Conservation (phyloP, 2,329 filamentous ascomycete genomes). For the Aureobasidium lini region DNA sequence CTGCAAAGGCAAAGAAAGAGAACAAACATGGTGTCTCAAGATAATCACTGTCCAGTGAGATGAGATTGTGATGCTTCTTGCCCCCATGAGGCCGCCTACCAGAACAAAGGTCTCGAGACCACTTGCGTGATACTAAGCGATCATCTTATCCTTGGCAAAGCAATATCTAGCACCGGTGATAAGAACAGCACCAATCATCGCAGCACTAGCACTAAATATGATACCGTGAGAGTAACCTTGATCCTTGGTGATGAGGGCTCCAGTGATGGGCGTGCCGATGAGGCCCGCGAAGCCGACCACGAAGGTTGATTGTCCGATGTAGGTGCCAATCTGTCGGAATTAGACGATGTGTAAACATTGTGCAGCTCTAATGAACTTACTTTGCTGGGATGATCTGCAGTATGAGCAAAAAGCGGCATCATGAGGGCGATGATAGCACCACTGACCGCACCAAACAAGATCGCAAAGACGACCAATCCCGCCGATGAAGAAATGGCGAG, state of each 20-base stretch:
- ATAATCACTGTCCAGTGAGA: too few species aligned
- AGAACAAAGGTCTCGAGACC: too few species aligned
- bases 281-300: slow-evolving; percentile 11
- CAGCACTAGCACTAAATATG: not conserved
- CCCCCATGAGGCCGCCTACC: too few species aligned
- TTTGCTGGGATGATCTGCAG: slow-evolving; percentile 2
- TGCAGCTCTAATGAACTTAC: not conserved
- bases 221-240: not conserved
- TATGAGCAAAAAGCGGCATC: not conserved
- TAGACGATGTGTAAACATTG: not conserved
- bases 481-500: not conserved
- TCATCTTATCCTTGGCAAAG: not conserved
- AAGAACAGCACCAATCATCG: not conserved
- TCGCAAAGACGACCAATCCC: slow-evolving; percentile 3
- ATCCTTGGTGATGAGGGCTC: not conserved
- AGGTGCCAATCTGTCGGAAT: not conserved
- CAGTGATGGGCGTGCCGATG: slow-evolving; percentile 8
- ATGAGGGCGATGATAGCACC: slow-evolving; percentile 7
- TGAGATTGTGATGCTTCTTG: too few species aligned
- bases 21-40: too few species aligned
- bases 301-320: slow-evolving; percentile 9
- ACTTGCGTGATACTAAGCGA: not conserved
- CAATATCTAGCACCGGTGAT: not conserved
- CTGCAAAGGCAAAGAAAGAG: too few species aligned
- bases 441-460: slow-evolving; percentile 7